These are phyloP conservation scores for Laguncularia racemosa DNA, from an alignment of 345 rosid species.

Conservation along the genomic window DNA sequence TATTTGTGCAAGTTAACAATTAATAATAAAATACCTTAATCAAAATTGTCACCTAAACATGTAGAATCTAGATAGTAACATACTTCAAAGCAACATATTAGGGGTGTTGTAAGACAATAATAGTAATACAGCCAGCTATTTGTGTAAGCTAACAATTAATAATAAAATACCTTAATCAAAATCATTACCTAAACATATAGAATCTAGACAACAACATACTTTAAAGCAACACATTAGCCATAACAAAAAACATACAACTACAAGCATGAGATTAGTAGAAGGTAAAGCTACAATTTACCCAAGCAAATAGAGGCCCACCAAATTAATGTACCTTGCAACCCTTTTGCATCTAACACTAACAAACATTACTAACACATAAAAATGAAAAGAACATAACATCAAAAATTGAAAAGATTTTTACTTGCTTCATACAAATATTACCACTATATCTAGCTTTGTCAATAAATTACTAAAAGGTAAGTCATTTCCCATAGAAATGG, in stretches of 20 bases:
- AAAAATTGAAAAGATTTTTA: conserved; percentile 2
- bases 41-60: no score
- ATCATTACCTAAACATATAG: no score
- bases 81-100: no score
- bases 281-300: conserved; percentile 94
- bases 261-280: conserved; percentile 89
- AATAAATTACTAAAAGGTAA: no score
- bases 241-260: conserved; percentile 48
- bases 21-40: conserved; percentile 10
- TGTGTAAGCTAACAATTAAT: conserved; percentile 63
- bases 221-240: background rate
- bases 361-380: conserved; percentile 2
- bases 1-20: conserved; percentile 77
- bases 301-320: conserved; percentile 93
- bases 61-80: no score
- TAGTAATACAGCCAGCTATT: conserved; percentile 85
- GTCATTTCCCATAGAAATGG: no score
- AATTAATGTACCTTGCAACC: conserved; percentile 75
- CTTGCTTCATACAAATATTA: conserved; percentile 84
- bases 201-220: no score
- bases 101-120: conserved; percentile 94
- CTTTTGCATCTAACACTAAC: conserved; percentile 78
- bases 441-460: no score
- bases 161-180: conserved; percentile 11
- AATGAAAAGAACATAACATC: conserved; percentile 3